Percentiles rank a stretch among this genome's conserved stretches.
phyloP scores from a whole-genome alignment of 768 basidiomycete genomes.

The Russula foetens region DNA sequence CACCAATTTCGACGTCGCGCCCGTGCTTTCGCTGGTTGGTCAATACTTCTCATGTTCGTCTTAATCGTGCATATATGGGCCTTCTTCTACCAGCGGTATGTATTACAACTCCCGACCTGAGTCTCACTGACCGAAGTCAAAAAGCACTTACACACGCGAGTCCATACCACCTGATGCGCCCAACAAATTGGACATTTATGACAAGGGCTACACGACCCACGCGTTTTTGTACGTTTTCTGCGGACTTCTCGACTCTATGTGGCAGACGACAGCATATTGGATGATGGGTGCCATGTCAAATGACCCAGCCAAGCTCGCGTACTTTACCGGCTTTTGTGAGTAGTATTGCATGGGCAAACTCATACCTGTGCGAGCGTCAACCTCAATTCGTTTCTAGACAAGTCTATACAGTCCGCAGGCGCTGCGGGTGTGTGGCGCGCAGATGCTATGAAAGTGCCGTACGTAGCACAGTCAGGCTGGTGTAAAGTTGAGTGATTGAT shows the following conservation, averaged over 20 bases:
- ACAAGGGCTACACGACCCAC: constrained; percentile 44
- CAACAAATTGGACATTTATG: constrained; percentile 55
- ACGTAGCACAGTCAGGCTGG: constrained; percentile 27
- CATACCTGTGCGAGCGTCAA: neutral
- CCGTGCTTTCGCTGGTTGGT: constrained; percentile 68
- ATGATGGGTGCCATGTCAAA: constrained; percentile 83
- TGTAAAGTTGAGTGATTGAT: constrained; percentile 2
- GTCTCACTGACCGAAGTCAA: constrained; percentile 16
- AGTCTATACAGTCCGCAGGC: constrained; percentile 70
- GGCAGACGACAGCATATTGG: constrained; percentile 82
- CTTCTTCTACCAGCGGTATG: constrained; percentile 66
- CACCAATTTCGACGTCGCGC: constrained; percentile 47
- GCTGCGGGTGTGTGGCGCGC: constrained; percentile 67
- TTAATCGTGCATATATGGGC: constrained; percentile 70
- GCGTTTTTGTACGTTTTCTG: constrained; percentile 63
- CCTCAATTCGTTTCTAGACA: constrained; percentile 36
- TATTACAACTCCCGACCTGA: neutral
- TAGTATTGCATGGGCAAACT: constrained; percentile 14
- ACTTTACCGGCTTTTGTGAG: constrained; percentile 78
- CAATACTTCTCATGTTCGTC: constrained; percentile 50
- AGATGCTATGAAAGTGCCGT: constrained; percentile 57
- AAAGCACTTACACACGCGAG: constrained; percentile 51
- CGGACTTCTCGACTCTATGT: constrained; percentile 73
- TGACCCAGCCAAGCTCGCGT: constrained; percentile 68
- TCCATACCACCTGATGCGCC: constrained; percentile 32